Evolutionary conservation across 2,329 filamentous ascomycete genomes (phyloP), one percentile per base, ranked within the genome.

Genomic region (Parastagonospora nodorum): DNA sequence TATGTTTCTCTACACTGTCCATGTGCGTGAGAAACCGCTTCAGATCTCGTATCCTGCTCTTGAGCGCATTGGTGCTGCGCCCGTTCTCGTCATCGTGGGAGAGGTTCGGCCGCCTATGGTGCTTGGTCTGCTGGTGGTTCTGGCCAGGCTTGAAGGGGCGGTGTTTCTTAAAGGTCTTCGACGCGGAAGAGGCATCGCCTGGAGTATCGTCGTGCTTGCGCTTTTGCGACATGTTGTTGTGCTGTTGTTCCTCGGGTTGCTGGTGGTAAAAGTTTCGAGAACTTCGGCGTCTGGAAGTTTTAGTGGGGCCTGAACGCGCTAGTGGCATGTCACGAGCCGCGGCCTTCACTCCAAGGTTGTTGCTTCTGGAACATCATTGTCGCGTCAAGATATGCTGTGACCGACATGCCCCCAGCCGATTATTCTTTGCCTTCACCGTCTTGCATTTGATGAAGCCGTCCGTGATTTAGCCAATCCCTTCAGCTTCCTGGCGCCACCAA

Each of bases 11-110:
- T 2, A 85, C 81, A 29, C 73, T 69, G 42, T 83, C 75, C 10
- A 82, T 80, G 53, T 82, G 80, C 40, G 83, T 78, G 30, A 93
- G 79, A 8, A 86, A 80, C 44, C 90, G 81, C 63, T 85, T 83
- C 48, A 92, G 84, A 45, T 86, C 85, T 46, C 90, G 82, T 51
- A 85, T 85, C 39, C 87, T 83, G 73, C 89, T 89, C 75, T 89
- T 92, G 44, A 89, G 79, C 64, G 83, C 83, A 67, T 84, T 84
- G 41, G 85, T 69, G 12, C 75, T 67, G 50, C 45, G 45, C 14
- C 60, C 61, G 29, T 57, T 57, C 37, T 67, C 67, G 19, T 64
- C 60, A 10, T 66, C 60, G 44, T 58, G 53, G 10, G 58, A 53
- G 15, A 61, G 48, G 36, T 68, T 60, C 9, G 59, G 58, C 29